Base-by-base conservation (phyloP, 176 grass and related monocot genomes). In the Hordeum marinum region DNA sequence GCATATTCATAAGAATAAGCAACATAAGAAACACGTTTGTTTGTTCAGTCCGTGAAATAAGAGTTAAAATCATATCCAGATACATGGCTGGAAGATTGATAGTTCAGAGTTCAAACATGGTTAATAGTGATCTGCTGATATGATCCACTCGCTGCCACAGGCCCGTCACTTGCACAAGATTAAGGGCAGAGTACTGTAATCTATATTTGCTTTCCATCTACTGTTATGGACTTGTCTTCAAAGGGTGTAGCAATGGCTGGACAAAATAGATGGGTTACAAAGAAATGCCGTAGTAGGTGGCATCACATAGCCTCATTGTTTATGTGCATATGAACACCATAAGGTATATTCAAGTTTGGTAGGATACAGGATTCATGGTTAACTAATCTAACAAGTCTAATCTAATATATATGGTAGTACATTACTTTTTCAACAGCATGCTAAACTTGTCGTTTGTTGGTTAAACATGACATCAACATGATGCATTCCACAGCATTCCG, bases 251-350 rank as follows among this genome's bases (percentile, higher is more conserved):
- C 20, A 64, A 55, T 25, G 67, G 66, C 52, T 62, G 37, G 27
- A 15, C 36, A 31, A 21, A 72, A 73, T 29, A 82, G n/a, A 68
- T 14, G 17, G n/a, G 35, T 42, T 69, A 72, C 34, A 72, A 27
- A 72, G 23, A 5, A 72, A 82, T 72, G 23, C 67, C 17, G 20
- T 42, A 42, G 32, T 4, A 60, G n/a, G 34, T 60, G 34, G 6
- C 15, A 72, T 42, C 65, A 71, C n/a, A 82, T n/a, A 72, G 66
- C 46, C 32, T 60, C 50, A 52, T 82, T 72, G 50, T 42, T 70
- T 23, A 35, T 10, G 68, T 71, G 12, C 26, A 70, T 45, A 69
- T 20, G 17, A 48, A 21, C 21, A 60, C 37, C 45, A 23, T 6
- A 75, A 81, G 11, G 23, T 81, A 35, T 31, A 74, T 76, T 54